Percentiles rank a stretch among this genome's conserved stretches.
Evolutionary conservation across 257 asterid genomes (phyloP).

Genomic region (Solanum gracilifrons): DNA sequence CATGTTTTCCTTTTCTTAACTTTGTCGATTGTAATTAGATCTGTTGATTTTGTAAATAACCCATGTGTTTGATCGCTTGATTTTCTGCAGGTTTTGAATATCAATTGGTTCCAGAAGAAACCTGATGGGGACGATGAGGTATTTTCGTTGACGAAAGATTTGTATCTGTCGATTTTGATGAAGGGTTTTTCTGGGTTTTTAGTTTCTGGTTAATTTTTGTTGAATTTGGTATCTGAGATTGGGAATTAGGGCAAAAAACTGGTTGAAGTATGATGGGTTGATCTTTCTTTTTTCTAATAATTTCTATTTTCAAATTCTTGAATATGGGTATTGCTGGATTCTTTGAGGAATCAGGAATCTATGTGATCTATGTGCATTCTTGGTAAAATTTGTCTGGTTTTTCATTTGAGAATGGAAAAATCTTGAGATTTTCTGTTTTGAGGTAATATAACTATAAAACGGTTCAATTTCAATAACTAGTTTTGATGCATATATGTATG

Average conservation of each 20-base stretch:
- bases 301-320: background rate
- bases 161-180: background rate
- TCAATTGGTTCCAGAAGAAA: constrained; percentile 90
- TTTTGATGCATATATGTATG: background rate
- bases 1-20: background rate
- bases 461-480: background rate
- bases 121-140: constrained; percentile 82
- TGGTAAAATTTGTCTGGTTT: background rate
- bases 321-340: background rate
- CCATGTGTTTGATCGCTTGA: background rate
- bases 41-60: background rate
- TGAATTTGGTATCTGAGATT: background rate
- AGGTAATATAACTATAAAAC: background rate
- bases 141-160: background rate
- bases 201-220: background rate
- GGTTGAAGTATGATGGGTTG: background rate
- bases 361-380: background rate
- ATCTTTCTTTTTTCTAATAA: background rate
- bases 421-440: background rate
- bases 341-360: background rate
- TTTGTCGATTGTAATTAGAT: background rate
- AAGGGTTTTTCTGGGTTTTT: background rate
- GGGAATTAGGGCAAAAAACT: background rate
- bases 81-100: constrained; percentile 41
- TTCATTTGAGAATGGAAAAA: background rate